These are phyloP conservation scores for Scedosporium boydii DNA, from an alignment of 2,329 filamentous ascomycete genomes.

Conservation along the genomic window DNA sequence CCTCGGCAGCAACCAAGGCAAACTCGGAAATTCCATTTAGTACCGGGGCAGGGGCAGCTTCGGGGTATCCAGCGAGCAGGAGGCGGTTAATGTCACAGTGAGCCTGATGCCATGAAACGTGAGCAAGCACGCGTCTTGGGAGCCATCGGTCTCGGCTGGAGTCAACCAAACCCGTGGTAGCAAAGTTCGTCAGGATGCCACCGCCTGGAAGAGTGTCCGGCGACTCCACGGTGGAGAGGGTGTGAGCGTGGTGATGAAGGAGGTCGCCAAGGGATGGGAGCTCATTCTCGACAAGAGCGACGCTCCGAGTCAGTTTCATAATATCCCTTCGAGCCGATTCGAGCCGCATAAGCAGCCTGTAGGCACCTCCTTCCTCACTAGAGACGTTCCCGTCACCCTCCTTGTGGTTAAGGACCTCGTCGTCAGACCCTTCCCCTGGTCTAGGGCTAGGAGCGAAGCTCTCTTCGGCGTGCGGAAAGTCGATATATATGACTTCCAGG, in stretches of 20 bases:
- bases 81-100: conserved; percentile 34
- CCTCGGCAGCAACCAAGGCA: conserved; percentile 17
- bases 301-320: conserved; percentile 11
- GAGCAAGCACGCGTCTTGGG: conserved; percentile 18
- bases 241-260: conserved; percentile 6
- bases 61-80: conserved; percentile 29
- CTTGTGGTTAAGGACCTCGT: too few relatives aligned
- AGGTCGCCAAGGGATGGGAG: background rate
- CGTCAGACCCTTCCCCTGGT: background rate
- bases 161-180: too few relatives aligned
- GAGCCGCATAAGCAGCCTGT: background rate
- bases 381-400: too few relatives aligned
- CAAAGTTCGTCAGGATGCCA: too few relatives aligned
- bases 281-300: conserved; percentile 9
- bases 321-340: conserved; percentile 8
- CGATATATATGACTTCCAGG: conserved; percentile 29
- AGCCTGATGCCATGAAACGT: conserved; percentile 29
- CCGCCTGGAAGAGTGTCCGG: too few relatives aligned
- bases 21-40: conserved; percentile 19
- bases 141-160: conserved; percentile 9
- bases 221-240: background rate
- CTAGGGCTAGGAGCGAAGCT: conserved; percentile 20
- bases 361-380: background rate
- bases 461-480: conserved; percentile 32
- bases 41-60: conserved; percentile 23